Percentiles rank a stretch among this genome's conserved stretches.
Conservation (phyloP, 805 yeast species). For the Candida awuae region DNA sequence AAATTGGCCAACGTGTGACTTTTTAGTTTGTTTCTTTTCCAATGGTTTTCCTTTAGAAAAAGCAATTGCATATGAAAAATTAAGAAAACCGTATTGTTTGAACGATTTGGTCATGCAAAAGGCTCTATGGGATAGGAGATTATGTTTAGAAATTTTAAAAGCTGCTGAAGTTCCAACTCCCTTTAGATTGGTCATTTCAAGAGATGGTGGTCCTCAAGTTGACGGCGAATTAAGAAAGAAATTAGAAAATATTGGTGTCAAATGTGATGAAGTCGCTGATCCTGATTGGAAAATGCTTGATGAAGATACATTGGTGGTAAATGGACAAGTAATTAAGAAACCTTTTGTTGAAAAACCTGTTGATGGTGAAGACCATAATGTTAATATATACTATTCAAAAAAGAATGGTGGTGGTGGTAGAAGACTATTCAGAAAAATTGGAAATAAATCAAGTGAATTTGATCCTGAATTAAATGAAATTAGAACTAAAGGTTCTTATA, state of each 20-base stretch:
- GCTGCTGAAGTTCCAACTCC: conserved; percentile 88
- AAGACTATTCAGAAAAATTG: conserved; percentile 86
- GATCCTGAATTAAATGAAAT: conserved; percentile 72
- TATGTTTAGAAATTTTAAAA: conserved; percentile 72
- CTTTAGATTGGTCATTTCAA: conserved; percentile 71
- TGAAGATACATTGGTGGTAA: conserved; percentile 71
- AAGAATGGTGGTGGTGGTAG: conserved; percentile 97
- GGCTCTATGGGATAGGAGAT: conserved; percentile 93
- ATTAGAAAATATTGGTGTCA: conserved; percentile 55
- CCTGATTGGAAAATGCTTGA: conserved; percentile 85
- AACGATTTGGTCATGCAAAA: conserved; percentile 89
- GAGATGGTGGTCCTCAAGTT: conserved; percentile 95
- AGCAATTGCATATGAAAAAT: conserved; percentile 82
- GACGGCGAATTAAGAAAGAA: conserved; percentile 58
- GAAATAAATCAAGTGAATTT: conserved; percentile 93
- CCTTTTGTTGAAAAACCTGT: conserved; percentile 99
- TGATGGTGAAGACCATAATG: conserved; percentile 97
- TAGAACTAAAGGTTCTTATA: conserved; percentile 82
- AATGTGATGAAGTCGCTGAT: conserved; percentile 42
- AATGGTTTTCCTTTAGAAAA: conserved; percentile 93
- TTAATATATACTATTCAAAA: conserved; percentile 81
- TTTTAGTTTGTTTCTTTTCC: conserved; percentile 87
- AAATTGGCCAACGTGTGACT: conserved; percentile 99
- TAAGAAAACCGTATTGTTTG: conserved; percentile 82
- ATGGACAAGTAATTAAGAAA: conserved; percentile 64